A percentile compares a stretch with the other conserved stretches of the same genome.
Evolutionary conservation across 2,329 filamentous ascomycete species (phyloP).

Genomic region (Tolypocladium tropicale): DNA sequence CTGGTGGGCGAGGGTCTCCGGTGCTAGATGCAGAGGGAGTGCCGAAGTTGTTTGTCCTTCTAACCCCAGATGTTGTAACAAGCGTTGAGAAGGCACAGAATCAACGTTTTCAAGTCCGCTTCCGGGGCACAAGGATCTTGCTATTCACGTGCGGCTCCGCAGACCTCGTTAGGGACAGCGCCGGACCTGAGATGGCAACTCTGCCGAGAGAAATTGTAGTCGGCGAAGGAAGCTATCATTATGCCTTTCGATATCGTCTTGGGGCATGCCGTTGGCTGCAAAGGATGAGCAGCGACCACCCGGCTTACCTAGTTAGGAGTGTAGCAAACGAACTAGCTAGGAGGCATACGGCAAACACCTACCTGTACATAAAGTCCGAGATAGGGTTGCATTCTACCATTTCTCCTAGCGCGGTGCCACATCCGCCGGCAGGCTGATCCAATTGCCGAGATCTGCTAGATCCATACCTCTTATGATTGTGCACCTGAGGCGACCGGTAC

Average conservation of each 20-base stretch:
- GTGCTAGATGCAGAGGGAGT: neutral
- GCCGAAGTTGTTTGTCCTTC: neutral
- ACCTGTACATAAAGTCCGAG: too few species aligned
- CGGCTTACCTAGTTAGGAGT: neutral
- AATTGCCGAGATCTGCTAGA: neutral
- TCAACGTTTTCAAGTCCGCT: neutral
- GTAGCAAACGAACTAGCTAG: neutral
- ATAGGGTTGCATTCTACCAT: too few species aligned
- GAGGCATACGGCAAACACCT: too few species aligned
- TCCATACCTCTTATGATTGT: neutral
- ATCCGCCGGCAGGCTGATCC: too few species aligned
- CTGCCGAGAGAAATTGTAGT: neutral
- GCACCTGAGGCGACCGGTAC: neutral
- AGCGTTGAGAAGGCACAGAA: slow-evolving; percentile 19
- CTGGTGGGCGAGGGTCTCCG: too few species aligned
- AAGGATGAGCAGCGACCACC: neutral
- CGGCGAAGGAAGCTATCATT: neutral
- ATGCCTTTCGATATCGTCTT: neutral
- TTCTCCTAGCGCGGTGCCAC: neutral
- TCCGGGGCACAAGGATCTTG: neutral
- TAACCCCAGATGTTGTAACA: slow-evolving; percentile 7
- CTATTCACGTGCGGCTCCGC: neutral
- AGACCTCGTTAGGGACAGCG: neutral
- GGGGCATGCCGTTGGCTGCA: too few species aligned
- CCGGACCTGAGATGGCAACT: neutral